Evolutionary conservation across 495 filamentous ascomycete species (phyloP), one percentile per base, ranked within the genome.

Genomic region (Cercophora scortea): DNA sequence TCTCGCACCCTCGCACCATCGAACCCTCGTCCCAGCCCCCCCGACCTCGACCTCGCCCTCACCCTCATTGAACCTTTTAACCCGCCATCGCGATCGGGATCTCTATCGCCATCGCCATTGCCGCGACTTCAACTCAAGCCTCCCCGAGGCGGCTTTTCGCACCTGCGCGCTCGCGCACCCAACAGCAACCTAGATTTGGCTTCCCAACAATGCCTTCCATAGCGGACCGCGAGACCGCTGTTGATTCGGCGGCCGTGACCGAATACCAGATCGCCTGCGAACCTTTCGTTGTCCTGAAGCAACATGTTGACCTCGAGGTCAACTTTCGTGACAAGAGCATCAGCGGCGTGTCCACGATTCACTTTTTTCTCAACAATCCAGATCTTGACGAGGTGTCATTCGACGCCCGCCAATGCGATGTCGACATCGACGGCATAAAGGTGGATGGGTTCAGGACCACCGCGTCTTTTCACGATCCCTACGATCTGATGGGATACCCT

Each of bases 221-320:
- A 11, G 32, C n/a, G 8, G 45, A 49, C 11, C 45, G 12, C 34
- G 49, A 51, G 32, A 39, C 35, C 5, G 43, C 50, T 1, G 42
- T 38, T 43, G 48, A 42, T 6, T 8, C 32, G 32, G 42, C n/a
- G 35, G 33, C 33, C 32, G 12, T 33, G 11, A 18, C 25, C n/a
- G 33, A 46, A 16, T 38, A 42, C 4, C 36, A 18, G 32, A 16
- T 13, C 8, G 35, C 33, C 16, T 41, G 32, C 52, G 60, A 64
- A 47, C 61, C 51, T 12, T 68, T 56, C 60, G 78, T 79, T 16
- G 75, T 93, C 8, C 70, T 83, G n/a, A 82, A 87, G 59, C 93
- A 97, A 68, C 86, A 84, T 63, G 82, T 98, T 49, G 84, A 90
- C 54, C 74, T 97, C 49, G 91, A 97, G 52, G 77, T 98, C 55